Conservation (phyloP, 768 basidiomycete species). For the Rubroboletus satanas region DNA sequence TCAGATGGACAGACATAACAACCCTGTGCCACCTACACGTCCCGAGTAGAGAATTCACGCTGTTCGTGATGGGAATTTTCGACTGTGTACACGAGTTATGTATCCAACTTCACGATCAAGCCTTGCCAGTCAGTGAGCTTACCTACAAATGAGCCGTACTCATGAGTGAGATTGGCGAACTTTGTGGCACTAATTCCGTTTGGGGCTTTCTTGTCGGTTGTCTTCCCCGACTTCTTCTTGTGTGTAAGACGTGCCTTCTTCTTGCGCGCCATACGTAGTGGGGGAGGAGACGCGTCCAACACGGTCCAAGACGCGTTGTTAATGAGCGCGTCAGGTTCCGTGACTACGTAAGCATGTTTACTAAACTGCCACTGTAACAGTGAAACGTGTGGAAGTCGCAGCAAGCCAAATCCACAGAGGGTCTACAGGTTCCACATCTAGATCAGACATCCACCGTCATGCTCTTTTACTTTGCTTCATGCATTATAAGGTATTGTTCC, state of each 20-base stretch:
- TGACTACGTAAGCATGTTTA: constrained; percentile 24
- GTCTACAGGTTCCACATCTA: background rate
- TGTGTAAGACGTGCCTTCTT: constrained; percentile 9
- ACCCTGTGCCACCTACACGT: constrained; percentile 30
- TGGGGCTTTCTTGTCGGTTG: background rate
- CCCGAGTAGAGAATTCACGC: constrained; percentile 28
- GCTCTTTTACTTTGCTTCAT: constrained; percentile 42
- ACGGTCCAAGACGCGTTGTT: constrained; percentile 21
- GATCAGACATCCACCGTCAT: constrained; percentile 22
- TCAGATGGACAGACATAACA: background rate
- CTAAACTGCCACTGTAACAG: background rate
- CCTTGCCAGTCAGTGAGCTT: background rate
- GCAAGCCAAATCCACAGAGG: background rate
- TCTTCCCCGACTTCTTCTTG: constrained; percentile 14
- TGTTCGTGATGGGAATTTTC: constrained; percentile 7
- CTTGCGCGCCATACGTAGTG: constrained; percentile 25
- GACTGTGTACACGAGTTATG: constrained; percentile 3
- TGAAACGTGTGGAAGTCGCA: constrained; percentile 15
- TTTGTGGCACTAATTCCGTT: constrained; percentile 10
- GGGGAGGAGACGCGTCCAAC: background rate
- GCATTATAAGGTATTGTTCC: constrained; percentile 36
- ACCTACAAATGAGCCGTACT: constrained; percentile 20
- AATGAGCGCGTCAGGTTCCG: constrained; percentile 23
- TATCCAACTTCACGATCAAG: background rate
- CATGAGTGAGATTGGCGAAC: constrained; percentile 7